Percentiles rank a stretch among this genome's conserved stretches.
Conservation (phyloP, 1,284 basidiomycete species). For the Vanrija humicola region DNA sequence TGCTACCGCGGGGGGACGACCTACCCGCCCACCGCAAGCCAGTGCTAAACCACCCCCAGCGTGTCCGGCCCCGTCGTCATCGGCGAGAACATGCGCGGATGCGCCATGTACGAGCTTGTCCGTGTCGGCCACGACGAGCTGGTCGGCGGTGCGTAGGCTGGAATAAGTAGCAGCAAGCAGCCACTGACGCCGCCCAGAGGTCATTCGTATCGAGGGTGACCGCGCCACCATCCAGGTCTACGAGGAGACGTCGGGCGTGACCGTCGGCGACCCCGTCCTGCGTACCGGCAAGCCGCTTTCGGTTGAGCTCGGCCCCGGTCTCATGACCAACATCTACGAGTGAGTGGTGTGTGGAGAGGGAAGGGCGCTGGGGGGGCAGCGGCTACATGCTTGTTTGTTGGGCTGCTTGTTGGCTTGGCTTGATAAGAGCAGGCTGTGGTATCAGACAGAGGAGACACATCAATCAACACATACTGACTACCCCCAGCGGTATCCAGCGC, state of each 20-base stretch:
- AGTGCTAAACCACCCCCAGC: constrained; percentile 48
- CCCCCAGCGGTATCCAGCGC: constrained; percentile 74
- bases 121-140: constrained; percentile 95
- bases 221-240: constrained; percentile 99
- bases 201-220: constrained; percentile 93
- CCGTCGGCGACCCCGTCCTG: constrained; percentile 95
- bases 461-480: background rate
- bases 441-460: too few relatives aligned
- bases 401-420: background rate
- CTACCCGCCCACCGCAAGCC: background rate
- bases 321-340: constrained; percentile 98
- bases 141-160: constrained; percentile 68
- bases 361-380: background rate
- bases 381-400: background rate
- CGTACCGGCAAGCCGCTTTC: constrained; percentile 95
- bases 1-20: background rate
- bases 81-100: constrained; percentile 93
- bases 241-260: constrained; percentile 96
- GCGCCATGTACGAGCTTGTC: constrained; percentile 93
- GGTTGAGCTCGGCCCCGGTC: constrained; percentile 93
- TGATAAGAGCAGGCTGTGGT: constrained; percentile 3
- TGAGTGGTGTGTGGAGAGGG: constrained; percentile 18
- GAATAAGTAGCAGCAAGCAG: background rate
- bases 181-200: constrained; percentile 59
- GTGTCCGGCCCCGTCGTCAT: constrained; percentile 96